Conservation (phyloP, 495 filamentous ascomycete genomes). For the Acidomyces sp. region DNA sequence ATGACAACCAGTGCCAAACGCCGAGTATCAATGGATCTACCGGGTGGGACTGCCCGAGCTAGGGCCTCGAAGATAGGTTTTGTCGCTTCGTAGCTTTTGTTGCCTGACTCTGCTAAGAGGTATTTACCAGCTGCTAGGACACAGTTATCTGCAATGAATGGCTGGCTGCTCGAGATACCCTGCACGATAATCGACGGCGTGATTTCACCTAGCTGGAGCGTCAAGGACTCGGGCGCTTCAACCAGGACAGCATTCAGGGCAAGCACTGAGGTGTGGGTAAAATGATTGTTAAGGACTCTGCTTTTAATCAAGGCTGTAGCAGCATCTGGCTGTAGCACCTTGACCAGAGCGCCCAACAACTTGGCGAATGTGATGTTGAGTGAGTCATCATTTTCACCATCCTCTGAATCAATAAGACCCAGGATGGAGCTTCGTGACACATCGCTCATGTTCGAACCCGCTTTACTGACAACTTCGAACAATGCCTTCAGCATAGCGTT, state of each 20-base stretch:
- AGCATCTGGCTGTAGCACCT: conserved; percentile 56
- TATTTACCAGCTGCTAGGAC: conserved; percentile 94
- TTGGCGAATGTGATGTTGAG: conserved; percentile 82
- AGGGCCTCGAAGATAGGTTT: conserved; percentile 70
- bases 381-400: conserved; percentile 51
- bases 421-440: conserved; percentile 68
- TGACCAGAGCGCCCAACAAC: conserved; percentile 76
- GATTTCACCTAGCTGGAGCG: conserved; percentile 52
- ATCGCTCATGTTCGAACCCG: conserved; percentile 87
- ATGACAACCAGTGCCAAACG: conserved; percentile 80
- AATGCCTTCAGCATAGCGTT: conserved; percentile 96
- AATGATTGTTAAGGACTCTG: conserved; percentile 59
- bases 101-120: conserved; percentile 48
- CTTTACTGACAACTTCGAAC: conserved; percentile 91
- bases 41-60: conserved; percentile 58
- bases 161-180: conserved; percentile 59
- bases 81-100: conserved; percentile 52
- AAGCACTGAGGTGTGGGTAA: conserved; percentile 56
- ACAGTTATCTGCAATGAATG: conserved; percentile 75
- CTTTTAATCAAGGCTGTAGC: conserved; percentile 62
- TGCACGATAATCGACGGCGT: conserved; percentile 62
- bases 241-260: conserved; percentile 78
- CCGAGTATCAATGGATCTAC: conserved; percentile 65
- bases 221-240: conserved; percentile 57
- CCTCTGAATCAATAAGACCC: conserved; percentile 72